A percentile compares a stretch with the other conserved stretches of the same genome.
Evolutionary conservation across 768 basidiomycete species (phyloP).

Genomic region (Hericium alpestre): DNA sequence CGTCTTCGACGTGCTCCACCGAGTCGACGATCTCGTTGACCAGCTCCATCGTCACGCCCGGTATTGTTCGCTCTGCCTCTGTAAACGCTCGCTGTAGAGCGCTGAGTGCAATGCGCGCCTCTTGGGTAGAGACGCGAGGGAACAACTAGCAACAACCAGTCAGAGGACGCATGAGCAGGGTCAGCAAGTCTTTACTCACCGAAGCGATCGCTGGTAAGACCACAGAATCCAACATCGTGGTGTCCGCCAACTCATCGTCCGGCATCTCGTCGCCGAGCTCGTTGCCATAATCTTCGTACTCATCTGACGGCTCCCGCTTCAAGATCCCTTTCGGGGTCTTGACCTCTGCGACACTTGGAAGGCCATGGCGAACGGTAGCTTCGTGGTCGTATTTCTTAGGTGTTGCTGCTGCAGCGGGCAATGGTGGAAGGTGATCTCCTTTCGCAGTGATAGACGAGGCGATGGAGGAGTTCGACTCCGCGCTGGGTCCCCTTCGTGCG

Average conservation of each 20-base stretch:
- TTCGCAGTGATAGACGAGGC: conserved; percentile 38
- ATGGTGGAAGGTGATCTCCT: conserved; percentile 46
- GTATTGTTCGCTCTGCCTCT: conserved; percentile 90
- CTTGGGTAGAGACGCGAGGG: conserved; percentile 85
- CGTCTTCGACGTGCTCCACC: conserved; percentile 82
- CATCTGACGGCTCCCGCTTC: conserved; percentile 44
- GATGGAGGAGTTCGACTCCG: conserved; percentile 17
- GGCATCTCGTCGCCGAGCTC: conserved; percentile 35
- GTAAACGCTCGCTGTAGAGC: conserved; percentile 86
- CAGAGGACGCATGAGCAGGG: background rate
- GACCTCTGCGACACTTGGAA: conserved; percentile 17
- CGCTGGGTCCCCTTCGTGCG: conserved; percentile 16
- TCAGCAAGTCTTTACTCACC: conserved; percentile 36
- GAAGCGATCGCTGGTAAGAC: conserved; percentile 93
- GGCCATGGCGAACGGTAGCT: conserved; percentile 53
- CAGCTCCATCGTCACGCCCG: conserved; percentile 86
- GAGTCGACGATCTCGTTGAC: conserved; percentile 92
- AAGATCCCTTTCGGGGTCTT: conserved; percentile 12
- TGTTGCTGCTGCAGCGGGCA: conserved; percentile 27
- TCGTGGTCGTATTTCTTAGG: conserved; percentile 40
- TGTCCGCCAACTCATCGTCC: conserved; percentile 50
- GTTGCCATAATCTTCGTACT: conserved; percentile 52
- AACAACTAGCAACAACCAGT: conserved; percentile 52
- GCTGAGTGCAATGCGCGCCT: conserved; percentile 77
- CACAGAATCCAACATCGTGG: conserved; percentile 93